A percentile compares a stretch with the other conserved stretches of the same genome.
phyloP scores from a whole-genome alignment of 225 moss, liverwort and hornwort species.

The Bryoerythrophyllum caledonicum region DNA sequence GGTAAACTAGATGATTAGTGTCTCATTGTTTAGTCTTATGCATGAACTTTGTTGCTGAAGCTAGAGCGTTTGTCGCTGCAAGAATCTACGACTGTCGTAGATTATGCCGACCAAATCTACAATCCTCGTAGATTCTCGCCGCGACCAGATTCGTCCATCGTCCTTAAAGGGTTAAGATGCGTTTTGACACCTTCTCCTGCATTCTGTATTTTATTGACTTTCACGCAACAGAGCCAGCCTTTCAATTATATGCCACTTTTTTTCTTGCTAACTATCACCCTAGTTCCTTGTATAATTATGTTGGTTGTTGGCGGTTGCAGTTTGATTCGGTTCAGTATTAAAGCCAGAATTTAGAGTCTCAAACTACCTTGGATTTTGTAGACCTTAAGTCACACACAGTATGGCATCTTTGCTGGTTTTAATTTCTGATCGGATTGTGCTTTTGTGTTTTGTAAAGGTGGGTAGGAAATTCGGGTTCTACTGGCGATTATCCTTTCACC shows the following conservation, averaged over 20 bases:
- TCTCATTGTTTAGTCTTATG: neutral
- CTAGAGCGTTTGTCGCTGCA: neutral
- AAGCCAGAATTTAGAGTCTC: neutral
- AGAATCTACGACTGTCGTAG: too few species aligned
- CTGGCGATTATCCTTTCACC: conserved; percentile 93
- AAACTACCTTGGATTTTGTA: conserved; percentile 17
- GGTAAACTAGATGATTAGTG: neutral
- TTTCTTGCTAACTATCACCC: neutral
- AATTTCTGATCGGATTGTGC: conserved; percentile 5
- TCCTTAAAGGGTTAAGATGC: too few species aligned
- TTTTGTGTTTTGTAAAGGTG: conserved; percentile 52
- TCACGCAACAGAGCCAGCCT: neutral
- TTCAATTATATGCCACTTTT: neutral
- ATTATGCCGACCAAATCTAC: too few species aligned
- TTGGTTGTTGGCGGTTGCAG: conserved; percentile 22
- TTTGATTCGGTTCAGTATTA: conserved; percentile 18
- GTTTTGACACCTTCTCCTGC: neutral
- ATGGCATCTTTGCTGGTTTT: conserved; percentile 12
- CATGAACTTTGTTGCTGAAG: conserved; percentile 1
- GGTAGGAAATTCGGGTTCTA: conserved; percentile 77
- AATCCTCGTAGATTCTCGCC: too few species aligned
- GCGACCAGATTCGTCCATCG: too few species aligned
- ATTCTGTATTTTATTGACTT: neutral
- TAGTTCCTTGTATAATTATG: neutral
- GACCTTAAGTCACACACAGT: neutral